Conservation (phyloP, 495 filamentous ascomycete genomes). For the Wilcoxina mikolae region DNA sequence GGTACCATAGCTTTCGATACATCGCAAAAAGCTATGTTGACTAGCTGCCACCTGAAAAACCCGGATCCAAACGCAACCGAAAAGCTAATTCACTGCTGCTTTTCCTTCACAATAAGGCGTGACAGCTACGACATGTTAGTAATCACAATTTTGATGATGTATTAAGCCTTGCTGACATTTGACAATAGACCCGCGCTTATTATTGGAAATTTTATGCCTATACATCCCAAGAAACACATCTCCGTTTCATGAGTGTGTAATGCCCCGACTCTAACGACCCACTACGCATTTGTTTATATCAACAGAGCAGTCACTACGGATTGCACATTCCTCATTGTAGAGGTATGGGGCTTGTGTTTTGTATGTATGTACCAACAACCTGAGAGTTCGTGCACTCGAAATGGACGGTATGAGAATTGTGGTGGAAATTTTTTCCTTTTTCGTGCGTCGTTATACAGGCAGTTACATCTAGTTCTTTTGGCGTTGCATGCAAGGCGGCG, state of each 20-base stretch:
- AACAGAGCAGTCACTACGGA: no score
- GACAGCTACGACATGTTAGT: slow-evolving; percentile 95
- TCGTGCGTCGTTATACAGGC: no score
- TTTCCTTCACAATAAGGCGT: slow-evolving; percentile 88
- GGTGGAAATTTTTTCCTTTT: no score
- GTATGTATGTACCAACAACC: no score
- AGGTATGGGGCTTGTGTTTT: no score
- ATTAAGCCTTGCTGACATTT: background rate
- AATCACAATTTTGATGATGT: background rate
- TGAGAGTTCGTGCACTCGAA: no score
- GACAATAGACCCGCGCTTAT: slow-evolving; percentile 68
- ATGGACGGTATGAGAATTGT: no score
- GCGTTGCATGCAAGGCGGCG: no score
- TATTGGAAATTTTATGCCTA: slow-evolving; percentile 88
- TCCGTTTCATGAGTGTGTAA: slow-evolving; percentile 3
- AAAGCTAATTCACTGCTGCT: slow-evolving; percentile 78
- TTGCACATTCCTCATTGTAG: no score
- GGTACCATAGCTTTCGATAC: slow-evolving; percentile 95
- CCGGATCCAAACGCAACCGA: slow-evolving; percentile 56
- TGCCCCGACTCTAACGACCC: no score
- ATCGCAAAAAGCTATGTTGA: slow-evolving; percentile 91
- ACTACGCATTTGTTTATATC: no score
- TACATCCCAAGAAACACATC: slow-evolving; percentile 34
- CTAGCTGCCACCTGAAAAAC: slow-evolving; percentile 80
- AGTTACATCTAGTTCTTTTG: no score